A percentile compares a stretch with the other conserved stretches of the same genome.
Evolutionary conservation across 1,139 yeast species (phyloP).

Genomic region (Nadsonia starkeyi-henricii): DNA sequence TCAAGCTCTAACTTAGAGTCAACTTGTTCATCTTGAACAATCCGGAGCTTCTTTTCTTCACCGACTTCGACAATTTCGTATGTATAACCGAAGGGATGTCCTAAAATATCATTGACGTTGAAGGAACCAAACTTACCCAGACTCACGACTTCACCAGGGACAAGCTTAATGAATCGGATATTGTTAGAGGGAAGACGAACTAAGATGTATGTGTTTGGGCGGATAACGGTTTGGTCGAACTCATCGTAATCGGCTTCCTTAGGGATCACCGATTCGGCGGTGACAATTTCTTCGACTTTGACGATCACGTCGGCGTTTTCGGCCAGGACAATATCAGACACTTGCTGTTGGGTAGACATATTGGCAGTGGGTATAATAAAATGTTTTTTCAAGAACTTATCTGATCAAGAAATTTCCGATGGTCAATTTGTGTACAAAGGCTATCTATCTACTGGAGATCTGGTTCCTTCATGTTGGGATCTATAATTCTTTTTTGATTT

Average conservation of each 20-base stretch:
- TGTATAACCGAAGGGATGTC: slow-evolving; percentile 75
- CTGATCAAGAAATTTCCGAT: too few species aligned
- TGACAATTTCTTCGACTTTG: background rate
- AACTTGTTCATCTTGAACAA: slow-evolving; percentile 16
- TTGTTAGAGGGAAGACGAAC: slow-evolving; percentile 73
- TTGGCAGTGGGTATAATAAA: too few species aligned
- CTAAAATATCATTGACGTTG: slow-evolving; percentile 57
- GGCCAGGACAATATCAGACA: background rate
- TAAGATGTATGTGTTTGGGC: slow-evolving; percentile 44
- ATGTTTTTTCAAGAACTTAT: too few species aligned
- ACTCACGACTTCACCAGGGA: slow-evolving; percentile 43
- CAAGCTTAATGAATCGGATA: slow-evolving; percentile 52
- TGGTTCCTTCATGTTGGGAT: too few species aligned
- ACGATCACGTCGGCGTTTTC: background rate
- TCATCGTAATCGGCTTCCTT: background rate
- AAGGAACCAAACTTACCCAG: slow-evolving; percentile 90
- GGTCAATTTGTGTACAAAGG: too few species aligned
- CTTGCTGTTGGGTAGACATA: too few species aligned
- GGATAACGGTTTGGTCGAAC: slow-evolving; percentile 18
- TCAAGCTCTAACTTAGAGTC: slow-evolving; percentile 21
- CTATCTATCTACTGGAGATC: too few species aligned
- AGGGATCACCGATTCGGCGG: background rate
- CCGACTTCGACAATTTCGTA: slow-evolving; percentile 54
- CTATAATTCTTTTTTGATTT: too few species aligned
- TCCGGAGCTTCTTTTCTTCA: slow-evolving; percentile 12